A percentile compares a stretch with the other conserved stretches of the same genome.
phyloP scores from a whole-genome alignment of 768 basidiomycete genomes.

The Clitopilus passeckerianus region DNA sequence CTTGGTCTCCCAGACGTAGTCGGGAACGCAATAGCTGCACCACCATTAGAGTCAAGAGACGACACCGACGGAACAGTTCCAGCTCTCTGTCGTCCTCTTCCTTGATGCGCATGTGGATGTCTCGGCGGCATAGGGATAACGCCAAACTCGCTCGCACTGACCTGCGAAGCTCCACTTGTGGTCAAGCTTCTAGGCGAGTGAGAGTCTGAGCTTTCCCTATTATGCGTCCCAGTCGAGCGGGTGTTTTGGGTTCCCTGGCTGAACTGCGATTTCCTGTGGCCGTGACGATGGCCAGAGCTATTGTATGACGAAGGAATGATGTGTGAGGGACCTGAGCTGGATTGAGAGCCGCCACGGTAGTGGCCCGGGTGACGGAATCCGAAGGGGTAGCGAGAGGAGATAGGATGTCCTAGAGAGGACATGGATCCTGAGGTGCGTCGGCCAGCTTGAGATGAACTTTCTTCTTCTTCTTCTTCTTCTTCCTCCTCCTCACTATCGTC shows the following conservation, averaged over 20 bases:
- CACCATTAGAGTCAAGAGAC: slow-evolving; percentile 1
- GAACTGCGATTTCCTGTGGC: neutral
- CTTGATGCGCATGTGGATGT: slow-evolving; percentile 27
- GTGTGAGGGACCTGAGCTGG: slow-evolving; percentile 35
- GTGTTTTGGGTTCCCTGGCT: neutral
- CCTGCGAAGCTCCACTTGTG: slow-evolving; percentile 21
- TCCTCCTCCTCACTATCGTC: slow-evolving; percentile 26
- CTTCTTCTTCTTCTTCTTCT: slow-evolving; percentile 37
- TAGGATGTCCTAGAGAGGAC: slow-evolving; percentile 80
- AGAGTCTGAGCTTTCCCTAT: slow-evolving; percentile 56
- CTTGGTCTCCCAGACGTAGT: slow-evolving; percentile 11
- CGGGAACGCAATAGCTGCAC: slow-evolving; percentile 20
- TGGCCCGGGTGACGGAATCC: slow-evolving; percentile 46
- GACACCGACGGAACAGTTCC: slow-evolving; percentile 28
- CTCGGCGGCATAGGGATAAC: slow-evolving; percentile 40
- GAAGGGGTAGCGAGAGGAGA: slow-evolving; percentile 68
- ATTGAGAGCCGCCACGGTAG: slow-evolving; percentile 34
- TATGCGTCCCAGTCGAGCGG: slow-evolving; percentile 13
- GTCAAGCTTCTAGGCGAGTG: slow-evolving; percentile 39
- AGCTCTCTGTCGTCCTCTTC: slow-evolving; percentile 22
- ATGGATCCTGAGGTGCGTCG: slow-evolving; percentile 72
- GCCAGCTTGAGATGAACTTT: slow-evolving; percentile 45
- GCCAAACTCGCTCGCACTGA: slow-evolving; percentile 27
- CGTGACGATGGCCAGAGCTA: slow-evolving; percentile 9
- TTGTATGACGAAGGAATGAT: slow-evolving; percentile 26